Base-by-base conservation (phyloP, 2,329 filamentous ascomycete species). In the Raffaelea arxii region DNA sequence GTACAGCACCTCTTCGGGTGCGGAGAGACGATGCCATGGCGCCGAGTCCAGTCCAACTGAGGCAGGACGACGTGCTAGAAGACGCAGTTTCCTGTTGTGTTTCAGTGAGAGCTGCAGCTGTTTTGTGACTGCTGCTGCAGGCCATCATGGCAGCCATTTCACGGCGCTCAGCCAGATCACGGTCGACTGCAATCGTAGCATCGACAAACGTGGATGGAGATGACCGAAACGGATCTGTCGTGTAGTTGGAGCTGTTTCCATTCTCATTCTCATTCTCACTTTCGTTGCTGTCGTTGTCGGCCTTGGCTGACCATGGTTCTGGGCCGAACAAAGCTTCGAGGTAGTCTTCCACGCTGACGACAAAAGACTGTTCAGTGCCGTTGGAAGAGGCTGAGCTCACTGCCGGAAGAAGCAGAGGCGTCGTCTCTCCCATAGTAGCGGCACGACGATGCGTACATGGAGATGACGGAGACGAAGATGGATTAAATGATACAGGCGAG, bases 41-140 rank as follows among this genome's bases (percentile, higher is more conserved):
- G 0, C 63, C 65, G 6, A 68, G 59, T 0, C 60, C 64, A 0
- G 65, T 68, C 66, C 66, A 68, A 55, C 65, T 68, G 14, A 63
- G 14, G 9, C 27, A 30, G 9, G 27, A 9, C 9, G 57, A 9
- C 65, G 58, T 14, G 6, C n/a, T 6, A 16, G 18, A 16, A 19
- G 25, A 6, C 18, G 25, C 25, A 9, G 25, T 25, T 25, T 30
- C 37, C 47, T 49, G 7, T 38, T 14, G 19, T 46, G 51, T 23
- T 6, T 3, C 38, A n/a, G 27, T 19, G 6, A n/a, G 23, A 51
- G 51, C 25, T 52, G 52, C 19, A 16, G 41, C 7, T 47, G 44
- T 14, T 46, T 12, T 22, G 49, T 48, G 19, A 52, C 50, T 4
- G 61, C 54, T 11, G 40, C 7, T 14, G 48, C 62, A 60, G 47